Percentiles rank a stretch among this genome's conserved stretches.
These are phyloP conservation scores for Backusella liffmaniae DNA, from an alignment of 192 early-diverging fungal genomes.

Conservation along the genomic window DNA sequence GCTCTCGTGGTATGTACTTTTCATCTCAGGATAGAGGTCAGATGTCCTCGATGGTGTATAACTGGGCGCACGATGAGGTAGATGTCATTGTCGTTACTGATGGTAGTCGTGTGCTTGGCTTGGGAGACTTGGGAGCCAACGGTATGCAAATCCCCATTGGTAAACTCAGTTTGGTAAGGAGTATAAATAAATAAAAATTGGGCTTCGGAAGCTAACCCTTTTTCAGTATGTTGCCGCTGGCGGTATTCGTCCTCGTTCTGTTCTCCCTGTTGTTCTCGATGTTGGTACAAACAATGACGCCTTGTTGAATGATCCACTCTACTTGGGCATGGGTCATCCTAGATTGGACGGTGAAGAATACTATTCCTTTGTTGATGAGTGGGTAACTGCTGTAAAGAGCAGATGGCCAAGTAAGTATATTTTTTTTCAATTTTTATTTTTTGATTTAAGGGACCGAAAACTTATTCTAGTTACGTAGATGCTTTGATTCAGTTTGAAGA, in stretches of 20 bases:
- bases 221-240: slow-evolving; percentile 38
- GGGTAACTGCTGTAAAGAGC: slow-evolving; percentile 51
- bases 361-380: slow-evolving; percentile 54
- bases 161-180: slow-evolving; percentile 40
- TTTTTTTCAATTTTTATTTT: background rate
- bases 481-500: slow-evolving; percentile 43
- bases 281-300: slow-evolving; percentile 36
- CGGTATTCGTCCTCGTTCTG: slow-evolving; percentile 37
- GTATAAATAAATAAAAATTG: background rate
- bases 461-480: slow-evolving; percentile 22
- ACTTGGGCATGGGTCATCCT: slow-evolving; percentile 39
- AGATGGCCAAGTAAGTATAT: slow-evolving; percentile 52
- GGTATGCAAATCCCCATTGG: slow-evolving; percentile 44
- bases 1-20: slow-evolving; percentile 57
- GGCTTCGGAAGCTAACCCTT: slow-evolving; percentile 3
- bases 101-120: slow-evolving; percentile 35
- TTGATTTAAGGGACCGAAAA: background rate
- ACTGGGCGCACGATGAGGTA: slow-evolving; percentile 59
- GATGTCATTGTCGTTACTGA: slow-evolving; percentile 42
- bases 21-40: slow-evolving; percentile 48
- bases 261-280: slow-evolving; percentile 36
- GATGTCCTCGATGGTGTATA: slow-evolving; percentile 59
- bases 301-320: slow-evolving; percentile 37
- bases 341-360: slow-evolving; percentile 42
- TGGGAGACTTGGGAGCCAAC: slow-evolving; percentile 40